Evolutionary conservation across 768 basidiomycete genomes (phyloP).

Genomic region (Lyophyllum decastes): DNA sequence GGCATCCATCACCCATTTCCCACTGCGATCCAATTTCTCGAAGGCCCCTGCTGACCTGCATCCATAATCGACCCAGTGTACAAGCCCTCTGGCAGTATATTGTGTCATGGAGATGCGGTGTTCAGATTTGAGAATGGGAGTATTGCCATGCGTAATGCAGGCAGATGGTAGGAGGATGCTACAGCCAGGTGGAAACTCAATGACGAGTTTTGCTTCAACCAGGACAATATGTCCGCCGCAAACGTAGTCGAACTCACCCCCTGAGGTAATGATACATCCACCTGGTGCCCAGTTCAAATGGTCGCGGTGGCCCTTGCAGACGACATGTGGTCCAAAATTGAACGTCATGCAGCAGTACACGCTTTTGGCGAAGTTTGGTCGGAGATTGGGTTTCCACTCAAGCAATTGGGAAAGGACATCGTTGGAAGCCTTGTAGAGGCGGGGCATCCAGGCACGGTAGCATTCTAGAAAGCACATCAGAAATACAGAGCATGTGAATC

Average conservation of each 20-base stretch:
- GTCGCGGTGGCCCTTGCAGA: not conserved
- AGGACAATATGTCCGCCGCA: not conserved
- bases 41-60: not conserved
- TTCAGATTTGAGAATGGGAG: not conserved
- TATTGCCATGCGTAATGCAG: not conserved
- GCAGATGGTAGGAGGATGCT: not conserved
- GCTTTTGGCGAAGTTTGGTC: not conserved
- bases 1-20: not conserved
- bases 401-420: not conserved
- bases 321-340: not conserved
- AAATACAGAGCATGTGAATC: not conserved
- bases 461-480: not conserved
- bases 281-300: not conserved
- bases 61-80: not conserved
- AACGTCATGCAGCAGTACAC: not conserved
- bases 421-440: not conserved
- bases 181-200: not conserved
- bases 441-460: not conserved
- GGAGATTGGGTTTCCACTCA: not conserved
- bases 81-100: not conserved
- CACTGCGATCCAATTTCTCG: not conserved
- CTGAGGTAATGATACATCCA: not conserved
- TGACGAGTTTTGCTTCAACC: not conserved
- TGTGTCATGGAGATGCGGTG: not conserved
- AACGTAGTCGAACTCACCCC: not conserved